phyloP scores from a whole-genome alignment of 2,329 filamentous ascomycete species.

The Alternaria gansuensis region DNA sequence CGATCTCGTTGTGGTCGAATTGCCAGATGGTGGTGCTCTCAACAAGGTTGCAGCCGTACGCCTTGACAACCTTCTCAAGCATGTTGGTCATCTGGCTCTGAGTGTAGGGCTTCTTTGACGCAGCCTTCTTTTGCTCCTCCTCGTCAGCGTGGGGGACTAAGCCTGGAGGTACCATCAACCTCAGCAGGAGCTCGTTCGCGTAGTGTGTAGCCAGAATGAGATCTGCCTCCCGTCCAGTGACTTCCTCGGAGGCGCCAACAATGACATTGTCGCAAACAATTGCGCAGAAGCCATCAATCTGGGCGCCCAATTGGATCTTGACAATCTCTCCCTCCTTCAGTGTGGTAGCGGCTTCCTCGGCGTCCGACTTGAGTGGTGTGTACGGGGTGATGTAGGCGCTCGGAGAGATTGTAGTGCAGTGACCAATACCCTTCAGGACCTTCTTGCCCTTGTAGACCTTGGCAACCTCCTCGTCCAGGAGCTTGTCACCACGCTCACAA shows the following conservation, averaged over 20 bases:
- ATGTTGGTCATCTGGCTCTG: slow-evolving; percentile 87
- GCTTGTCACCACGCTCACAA: slow-evolving; percentile 94
- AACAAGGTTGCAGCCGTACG: slow-evolving; percentile 89
- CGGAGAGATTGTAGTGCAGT: slow-evolving; percentile 95
- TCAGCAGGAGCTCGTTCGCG: slow-evolving; percentile 91
- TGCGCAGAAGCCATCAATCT: slow-evolving; percentile 96
- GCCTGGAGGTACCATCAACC: slow-evolving; percentile 91
- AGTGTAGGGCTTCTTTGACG: slow-evolving; percentile 80
- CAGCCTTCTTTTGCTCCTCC: slow-evolving; percentile 91
- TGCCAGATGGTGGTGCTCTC: slow-evolving; percentile 98
- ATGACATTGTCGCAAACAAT: slow-evolving; percentile 95
- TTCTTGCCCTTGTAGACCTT: slow-evolving; percentile 99
- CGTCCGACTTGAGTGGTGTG: slow-evolving; percentile 87
- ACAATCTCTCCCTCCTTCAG: slow-evolving; percentile 86
- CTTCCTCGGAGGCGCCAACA: slow-evolving; percentile 70
- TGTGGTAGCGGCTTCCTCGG: slow-evolving; percentile 79
- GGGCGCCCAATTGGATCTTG: slow-evolving; percentile 98
- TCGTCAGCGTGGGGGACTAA: slow-evolving; percentile 83
- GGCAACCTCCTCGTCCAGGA: slow-evolving; percentile 88
- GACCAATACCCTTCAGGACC: slow-evolving; percentile 89
- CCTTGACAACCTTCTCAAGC: slow-evolving; percentile 89
- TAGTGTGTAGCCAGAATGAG: slow-evolving; percentile 91
- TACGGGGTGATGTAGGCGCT: slow-evolving; percentile 95
- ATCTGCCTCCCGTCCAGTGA: slow-evolving; percentile 83
- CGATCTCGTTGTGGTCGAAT: slow-evolving; percentile 97